A percentile compares a stretch with the other conserved stretches of the same genome.
Conservation (phyloP, 2,329 filamentous ascomycete species). For the Penicillium italicum region DNA sequence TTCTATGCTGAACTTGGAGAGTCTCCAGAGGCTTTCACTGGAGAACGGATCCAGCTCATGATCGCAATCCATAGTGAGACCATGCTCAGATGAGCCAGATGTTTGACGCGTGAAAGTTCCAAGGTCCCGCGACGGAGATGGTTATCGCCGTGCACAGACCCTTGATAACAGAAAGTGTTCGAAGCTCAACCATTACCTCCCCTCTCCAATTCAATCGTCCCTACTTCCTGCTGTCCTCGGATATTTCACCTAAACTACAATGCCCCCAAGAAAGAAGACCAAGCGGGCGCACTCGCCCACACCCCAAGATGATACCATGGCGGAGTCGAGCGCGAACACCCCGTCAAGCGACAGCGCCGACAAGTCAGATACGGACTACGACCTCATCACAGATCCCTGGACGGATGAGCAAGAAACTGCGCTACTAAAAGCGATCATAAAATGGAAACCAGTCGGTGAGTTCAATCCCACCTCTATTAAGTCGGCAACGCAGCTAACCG, state of each 20-base stretch:
- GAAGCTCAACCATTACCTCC: not conserved
- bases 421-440: conserved; percentile 86
- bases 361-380: conserved; percentile 41
- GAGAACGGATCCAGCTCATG: conserved; percentile 33
- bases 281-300: conserved; percentile 42
- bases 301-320: conserved; percentile 27
- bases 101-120: conserved; percentile 6
- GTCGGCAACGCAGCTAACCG: conserved; percentile 3
- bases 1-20: conserved; percentile 39
- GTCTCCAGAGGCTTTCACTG: conserved; percentile 36
- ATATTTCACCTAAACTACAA: conserved; percentile 10
- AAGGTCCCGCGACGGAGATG: conserved; percentile 17
- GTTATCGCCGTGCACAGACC: conserved; percentile 26
- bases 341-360: conserved; percentile 29
- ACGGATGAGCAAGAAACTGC: conserved; percentile 93
- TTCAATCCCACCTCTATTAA: conserved; percentile 8
- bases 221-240: not conserved
- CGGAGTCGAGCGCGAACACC: conserved; percentile 28
- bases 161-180: conserved; percentile 22
- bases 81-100: conserved; percentile 13
- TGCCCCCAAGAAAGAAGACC: conserved; percentile 60
- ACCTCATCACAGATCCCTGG: conserved; percentile 70
- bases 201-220: not conserved
- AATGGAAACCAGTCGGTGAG: conserved; percentile 91
- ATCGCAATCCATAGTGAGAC: conserved; percentile 29